A percentile compares a stretch with the other conserved stretches of the same genome.
Evolutionary conservation across 768 basidiomycete species (phyloP).

Genomic region (Hypholoma fasciculare): DNA sequence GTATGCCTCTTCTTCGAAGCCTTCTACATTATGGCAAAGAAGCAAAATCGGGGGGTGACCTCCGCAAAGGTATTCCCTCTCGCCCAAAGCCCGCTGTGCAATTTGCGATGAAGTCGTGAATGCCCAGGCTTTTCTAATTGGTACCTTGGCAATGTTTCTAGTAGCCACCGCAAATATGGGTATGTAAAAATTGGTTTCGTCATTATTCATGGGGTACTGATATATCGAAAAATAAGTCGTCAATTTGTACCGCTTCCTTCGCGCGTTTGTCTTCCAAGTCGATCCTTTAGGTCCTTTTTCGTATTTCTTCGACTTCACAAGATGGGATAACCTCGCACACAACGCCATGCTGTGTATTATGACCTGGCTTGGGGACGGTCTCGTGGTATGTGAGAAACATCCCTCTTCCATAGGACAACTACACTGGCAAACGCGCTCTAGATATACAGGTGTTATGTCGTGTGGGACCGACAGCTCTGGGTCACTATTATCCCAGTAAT

Average conservation of each 20-base stretch:
- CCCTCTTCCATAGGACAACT: background rate
- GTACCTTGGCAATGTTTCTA: slow-evolving; percentile 14
- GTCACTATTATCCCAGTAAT: slow-evolving; percentile 20
- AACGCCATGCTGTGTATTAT: slow-evolving; percentile 22
- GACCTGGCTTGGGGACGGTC: slow-evolving; percentile 28
- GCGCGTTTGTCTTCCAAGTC: slow-evolving; percentile 19
- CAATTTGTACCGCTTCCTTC: slow-evolving; percentile 22
- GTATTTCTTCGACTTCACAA: slow-evolving; percentile 22
- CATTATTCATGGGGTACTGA: background rate
- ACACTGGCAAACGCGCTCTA: background rate
- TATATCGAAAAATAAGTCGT: slow-evolving; percentile 6
- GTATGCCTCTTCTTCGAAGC: slow-evolving; percentile 20
- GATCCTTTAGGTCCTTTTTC: slow-evolving; percentile 15
- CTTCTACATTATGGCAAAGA: slow-evolving; percentile 16
- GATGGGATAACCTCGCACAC: slow-evolving; percentile 25
- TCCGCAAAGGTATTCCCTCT: slow-evolving; percentile 12
- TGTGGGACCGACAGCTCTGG: slow-evolving; percentile 21
- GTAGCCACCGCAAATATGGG: slow-evolving; percentile 15
- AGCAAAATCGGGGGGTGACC: slow-evolving; percentile 1
- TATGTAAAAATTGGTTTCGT: background rate
- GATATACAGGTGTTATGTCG: slow-evolving; percentile 20
- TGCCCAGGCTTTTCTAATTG: slow-evolving; percentile 11
- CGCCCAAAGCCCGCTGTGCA: background rate
- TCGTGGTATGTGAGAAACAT: slow-evolving; percentile 10
- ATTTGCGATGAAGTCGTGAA: background rate